A percentile compares a stretch with the other conserved stretches of the same genome.
These are phyloP conservation scores for Mollisia scopiformis DNA, from an alignment of 2,329 filamentous ascomycete species.

Conservation along the genomic window DNA sequence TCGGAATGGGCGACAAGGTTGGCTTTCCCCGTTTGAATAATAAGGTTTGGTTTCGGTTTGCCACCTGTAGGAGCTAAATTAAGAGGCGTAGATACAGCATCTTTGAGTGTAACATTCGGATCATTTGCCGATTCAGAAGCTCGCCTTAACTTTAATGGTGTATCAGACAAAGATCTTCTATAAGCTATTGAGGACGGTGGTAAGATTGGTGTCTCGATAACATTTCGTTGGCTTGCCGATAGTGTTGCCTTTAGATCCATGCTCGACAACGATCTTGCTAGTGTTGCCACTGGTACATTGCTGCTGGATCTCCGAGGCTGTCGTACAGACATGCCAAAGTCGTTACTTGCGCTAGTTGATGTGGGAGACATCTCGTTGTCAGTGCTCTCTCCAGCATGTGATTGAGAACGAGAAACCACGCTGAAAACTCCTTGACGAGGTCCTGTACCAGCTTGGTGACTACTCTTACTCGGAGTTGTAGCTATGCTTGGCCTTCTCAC, in stretches of 20 bases:
- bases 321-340: not conserved
- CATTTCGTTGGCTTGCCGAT: not conserved
- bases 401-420: not conserved
- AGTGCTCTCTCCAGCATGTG: not conserved
- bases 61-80: not conserved
- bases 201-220: not conserved
- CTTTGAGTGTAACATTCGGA: not conserved
- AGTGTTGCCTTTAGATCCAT: not conserved
- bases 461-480: not conserved
- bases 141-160: not conserved
- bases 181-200: not conserved
- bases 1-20: slow-evolving; percentile 1
- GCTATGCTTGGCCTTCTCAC: not conserved
- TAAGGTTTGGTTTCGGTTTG: slow-evolving; percentile 1
- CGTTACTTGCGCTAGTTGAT: not conserved
- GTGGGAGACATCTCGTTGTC: not conserved
- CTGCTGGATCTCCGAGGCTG: not conserved
- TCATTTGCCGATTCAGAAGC: not conserved
- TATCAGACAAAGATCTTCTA: not conserved
- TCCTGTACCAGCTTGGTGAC: not conserved
- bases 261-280: not conserved
- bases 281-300: not conserved
- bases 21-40: slow-evolving; percentile 2
- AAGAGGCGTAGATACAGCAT: not conserved
- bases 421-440: not conserved